These are phyloP conservation scores for Wickerhamiella domercqiae DNA, from an alignment of 805 yeast genomes.

Conservation along the genomic window DNA sequence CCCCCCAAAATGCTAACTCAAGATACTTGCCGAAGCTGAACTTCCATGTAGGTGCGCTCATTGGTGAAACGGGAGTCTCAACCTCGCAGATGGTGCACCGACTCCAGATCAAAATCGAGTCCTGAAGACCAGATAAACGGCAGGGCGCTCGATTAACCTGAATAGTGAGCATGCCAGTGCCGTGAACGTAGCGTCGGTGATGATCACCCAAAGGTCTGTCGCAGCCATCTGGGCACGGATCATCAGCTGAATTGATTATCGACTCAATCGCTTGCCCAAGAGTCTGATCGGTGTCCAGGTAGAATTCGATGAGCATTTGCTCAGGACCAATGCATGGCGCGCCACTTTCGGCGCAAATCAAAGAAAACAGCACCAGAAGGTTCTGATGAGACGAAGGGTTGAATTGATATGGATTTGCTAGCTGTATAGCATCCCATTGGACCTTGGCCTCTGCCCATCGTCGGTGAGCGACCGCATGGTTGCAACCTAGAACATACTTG, in stretches of 20 bases:
- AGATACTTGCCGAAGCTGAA: constrained; percentile 87
- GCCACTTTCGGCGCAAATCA: constrained; percentile 57
- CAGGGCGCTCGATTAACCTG: constrained; percentile 47
- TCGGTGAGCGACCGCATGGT: constrained; percentile 20
- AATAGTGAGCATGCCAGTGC: constrained; percentile 66
- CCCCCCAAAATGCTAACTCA: constrained; percentile 70
- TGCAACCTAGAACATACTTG: constrained; percentile 21
- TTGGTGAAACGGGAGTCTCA: constrained; percentile 59
- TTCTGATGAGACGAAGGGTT: constrained; percentile 66
- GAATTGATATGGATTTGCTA: constrained; percentile 39
- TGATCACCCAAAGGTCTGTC: constrained; percentile 57
- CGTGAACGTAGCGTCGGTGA: constrained; percentile 77
- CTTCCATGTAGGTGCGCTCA: constrained; percentile 80
- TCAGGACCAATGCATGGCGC: constrained; percentile 92
- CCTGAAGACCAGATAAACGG: constrained; percentile 42
- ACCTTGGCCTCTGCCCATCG: constrained; percentile 30
- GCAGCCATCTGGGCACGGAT: constrained; percentile 68
- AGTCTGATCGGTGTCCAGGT: constrained; percentile 81
- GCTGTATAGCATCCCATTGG: constrained; percentile 54
- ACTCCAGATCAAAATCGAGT: constrained; percentile 80
- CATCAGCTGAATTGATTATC: constrained; percentile 48
- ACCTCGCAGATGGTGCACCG: constrained; percentile 66
- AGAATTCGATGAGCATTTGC: constrained; percentile 66
- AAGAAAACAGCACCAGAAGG: constrained; percentile 61
- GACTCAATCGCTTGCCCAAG: constrained; percentile 82